These are phyloP conservation scores for Sporothrix curviconia DNA, from an alignment of 2,329 filamentous ascomycete genomes.

Conservation along the genomic window DNA sequence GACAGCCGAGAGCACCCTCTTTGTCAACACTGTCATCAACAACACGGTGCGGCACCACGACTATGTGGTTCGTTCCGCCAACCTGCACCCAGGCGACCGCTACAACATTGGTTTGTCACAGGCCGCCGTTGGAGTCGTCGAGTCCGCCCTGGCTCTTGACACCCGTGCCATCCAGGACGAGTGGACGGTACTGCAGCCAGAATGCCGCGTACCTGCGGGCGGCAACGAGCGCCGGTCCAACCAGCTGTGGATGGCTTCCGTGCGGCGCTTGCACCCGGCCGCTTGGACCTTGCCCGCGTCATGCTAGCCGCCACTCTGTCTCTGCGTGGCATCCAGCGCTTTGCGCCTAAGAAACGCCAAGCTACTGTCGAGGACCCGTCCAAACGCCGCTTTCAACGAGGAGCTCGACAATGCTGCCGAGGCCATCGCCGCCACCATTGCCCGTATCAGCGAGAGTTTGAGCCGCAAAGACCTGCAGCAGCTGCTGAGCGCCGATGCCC, in stretches of 20 bases:
- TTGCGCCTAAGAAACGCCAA: conserved; percentile 49
- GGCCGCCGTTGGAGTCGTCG: conserved; percentile 57
- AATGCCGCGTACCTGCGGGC: conserved; percentile 54
- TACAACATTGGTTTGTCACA: conserved; percentile 46
- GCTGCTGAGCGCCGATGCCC: conserved; percentile 62
- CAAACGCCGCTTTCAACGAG: conserved; percentile 70
- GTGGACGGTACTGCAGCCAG: conserved; percentile 57
- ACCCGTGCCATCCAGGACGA: conserved; percentile 64
- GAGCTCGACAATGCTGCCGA: conserved; percentile 51
- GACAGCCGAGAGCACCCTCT: conserved; percentile 36
- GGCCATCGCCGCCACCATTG: conserved; percentile 67
- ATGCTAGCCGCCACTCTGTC: conserved; percentile 65
- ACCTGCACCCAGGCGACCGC: conserved; percentile 37
- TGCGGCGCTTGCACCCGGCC: conserved; percentile 57
- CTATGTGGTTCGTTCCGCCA: conserved; percentile 51
- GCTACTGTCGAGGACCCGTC: conserved; percentile 32
- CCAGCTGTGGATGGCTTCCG: conserved; percentile 71
- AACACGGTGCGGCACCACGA: conserved; percentile 56
- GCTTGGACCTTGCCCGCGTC: conserved; percentile 65
- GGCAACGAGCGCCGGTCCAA: conserved; percentile 64
- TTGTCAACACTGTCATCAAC: conserved; percentile 59
- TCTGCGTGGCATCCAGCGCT: conserved; percentile 69
- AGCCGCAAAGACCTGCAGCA: conserved; percentile 59
- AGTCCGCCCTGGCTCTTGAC: conserved; percentile 62
- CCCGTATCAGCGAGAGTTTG: conserved; percentile 67